Evolutionary conservation across 1,284 basidiomycete genomes (phyloP).

Genomic region (Phylloporus sp.): DNA sequence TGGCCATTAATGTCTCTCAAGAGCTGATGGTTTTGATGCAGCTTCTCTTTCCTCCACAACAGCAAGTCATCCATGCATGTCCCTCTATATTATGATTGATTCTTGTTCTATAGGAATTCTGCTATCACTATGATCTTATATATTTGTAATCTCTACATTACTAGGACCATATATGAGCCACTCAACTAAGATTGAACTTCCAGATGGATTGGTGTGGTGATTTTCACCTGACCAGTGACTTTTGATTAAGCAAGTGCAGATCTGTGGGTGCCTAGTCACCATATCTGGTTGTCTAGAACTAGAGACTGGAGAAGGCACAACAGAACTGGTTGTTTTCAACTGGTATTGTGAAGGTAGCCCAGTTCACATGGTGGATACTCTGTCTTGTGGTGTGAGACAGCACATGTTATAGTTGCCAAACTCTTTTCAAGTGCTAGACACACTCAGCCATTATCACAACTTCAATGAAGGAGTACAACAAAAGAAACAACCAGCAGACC

Average conservation of each 20-base stretch:
- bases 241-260: slow-evolving; percentile 35
- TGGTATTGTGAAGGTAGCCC: slow-evolving; percentile 33
- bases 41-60: slow-evolving; percentile 31
- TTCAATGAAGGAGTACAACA: too few relatives aligned
- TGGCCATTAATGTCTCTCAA: slow-evolving; percentile 55
- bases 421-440: too few relatives aligned
- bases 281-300: slow-evolving; percentile 35
- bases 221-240: slow-evolving; percentile 38
- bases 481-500: too few relatives aligned
- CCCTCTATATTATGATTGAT: background rate
- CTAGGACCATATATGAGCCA: slow-evolving; percentile 32
- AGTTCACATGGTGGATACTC: slow-evolving; percentile 30
- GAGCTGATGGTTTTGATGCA: slow-evolving; percentile 53
- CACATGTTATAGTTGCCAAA: too few relatives aligned
- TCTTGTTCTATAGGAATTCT: slow-evolving; percentile 23
- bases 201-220: slow-evolving; percentile 41
- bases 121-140: slow-evolving; percentile 34
- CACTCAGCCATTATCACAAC: too few relatives aligned
- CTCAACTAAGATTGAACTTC: slow-evolving; percentile 32
- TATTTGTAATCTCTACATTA: slow-evolving; percentile 32
- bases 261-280: slow-evolving; percentile 33
- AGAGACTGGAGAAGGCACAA: slow-evolving; percentile 37
- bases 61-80: slow-evolving; percentile 18
- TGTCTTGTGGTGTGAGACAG: too few relatives aligned
- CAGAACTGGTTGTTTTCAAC: slow-evolving; percentile 36